Base-by-base conservation (phyloP, 108 stramenopile genomes). In the Phaeodactylum tricornutum region DNA sequence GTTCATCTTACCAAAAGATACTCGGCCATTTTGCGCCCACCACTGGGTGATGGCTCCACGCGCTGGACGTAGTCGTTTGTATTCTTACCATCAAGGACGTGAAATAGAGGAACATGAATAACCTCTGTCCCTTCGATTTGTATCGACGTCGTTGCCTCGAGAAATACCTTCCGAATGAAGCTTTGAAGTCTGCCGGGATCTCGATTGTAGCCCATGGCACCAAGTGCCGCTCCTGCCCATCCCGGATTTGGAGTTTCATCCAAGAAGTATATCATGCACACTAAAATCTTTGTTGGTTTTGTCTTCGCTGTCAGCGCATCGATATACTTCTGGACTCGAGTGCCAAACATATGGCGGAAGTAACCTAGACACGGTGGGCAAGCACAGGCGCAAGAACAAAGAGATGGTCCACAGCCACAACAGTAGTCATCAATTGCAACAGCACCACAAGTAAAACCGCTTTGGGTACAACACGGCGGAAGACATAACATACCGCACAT, bases 261-360 rank as follows among this genome's bases (percentile, higher is more conserved):
- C 1, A 72, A 78, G 51, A 84, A 90, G 48, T 93, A 93, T 37
- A 90, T 87, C 87, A 93, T 93, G 48, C 83, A 85, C 0, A 93
- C 84, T 11, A 93, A 45, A 23, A 93, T 70, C 48, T 74, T 80
- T 27, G 65, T 64, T 11, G 92, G 92, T 53, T 73, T 79, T n/a
- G 64, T 75, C 46, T 88, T 83, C 3, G 73, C 35, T 11, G 74
- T 79, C 25, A 93, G 35, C 17, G 62, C 43, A 50, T 74, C 57
- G 24, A 90, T 78, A 51, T 88, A 93, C 19, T 78, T 60, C 47
- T 83, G 73, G 3, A 70, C 64, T 38, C 74, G 71, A 8, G 75
- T 84, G 28, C 77, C 79, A 69, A 93, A 93, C 0, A 93, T 46
- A 58, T 93, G 84, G 2, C 59, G 57, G 36, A 88, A 63, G 55